phyloP scores from a whole-genome alignment of 1,139 yeast species.

The Zhuliangozyma parablackwelliae region DNA sequence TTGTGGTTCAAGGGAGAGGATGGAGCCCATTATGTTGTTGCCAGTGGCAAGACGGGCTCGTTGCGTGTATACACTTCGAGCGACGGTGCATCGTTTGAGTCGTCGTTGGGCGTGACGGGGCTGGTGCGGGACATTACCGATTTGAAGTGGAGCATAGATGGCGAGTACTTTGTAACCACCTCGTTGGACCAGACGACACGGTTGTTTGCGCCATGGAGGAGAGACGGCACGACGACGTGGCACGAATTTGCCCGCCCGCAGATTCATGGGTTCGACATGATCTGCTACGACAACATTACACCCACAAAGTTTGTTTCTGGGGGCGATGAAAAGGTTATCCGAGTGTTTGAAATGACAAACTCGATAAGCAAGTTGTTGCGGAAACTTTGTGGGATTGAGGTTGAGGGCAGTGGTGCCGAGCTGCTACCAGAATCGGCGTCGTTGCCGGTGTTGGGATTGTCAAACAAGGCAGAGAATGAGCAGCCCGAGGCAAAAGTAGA shows the following conservation, averaged over 20 bases:
- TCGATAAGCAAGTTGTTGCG: conserved; percentile 63
- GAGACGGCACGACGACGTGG: conserved; percentile 49
- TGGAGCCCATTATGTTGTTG: conserved; percentile 50
- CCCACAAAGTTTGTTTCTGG: conserved; percentile 76
- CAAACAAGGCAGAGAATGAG: conserved; percentile 76
- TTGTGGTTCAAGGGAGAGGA: conserved; percentile 58
- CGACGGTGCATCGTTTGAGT: conserved; percentile 45
- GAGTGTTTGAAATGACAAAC: conserved; percentile 88
- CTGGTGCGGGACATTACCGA: conserved; percentile 73
- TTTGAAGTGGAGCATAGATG: conserved; percentile 68
- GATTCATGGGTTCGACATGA: conserved; percentile 97
- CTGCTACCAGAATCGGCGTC: conserved; percentile 75
- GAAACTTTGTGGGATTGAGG: conserved; percentile 46
- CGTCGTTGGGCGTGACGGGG: conserved; percentile 69
- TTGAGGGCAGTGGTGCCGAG: conserved; percentile 16
- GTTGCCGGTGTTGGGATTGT: conserved; percentile 88
- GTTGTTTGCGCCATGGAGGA: conserved; percentile 62
- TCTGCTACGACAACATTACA: conserved; percentile 64
- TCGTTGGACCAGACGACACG: conserved; percentile 92
- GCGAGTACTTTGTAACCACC: conserved; percentile 68
- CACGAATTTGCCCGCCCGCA: conserved; percentile 95
- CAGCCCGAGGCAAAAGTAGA: conserved; percentile 39
- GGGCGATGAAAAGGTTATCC: conserved; percentile 89
- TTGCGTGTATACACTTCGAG: conserved; percentile 67
- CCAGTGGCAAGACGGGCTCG: conserved; percentile 90